Conservation (phyloP, 2,329 filamentous ascomycete species). For the Fusarium lyarnte region DNA sequence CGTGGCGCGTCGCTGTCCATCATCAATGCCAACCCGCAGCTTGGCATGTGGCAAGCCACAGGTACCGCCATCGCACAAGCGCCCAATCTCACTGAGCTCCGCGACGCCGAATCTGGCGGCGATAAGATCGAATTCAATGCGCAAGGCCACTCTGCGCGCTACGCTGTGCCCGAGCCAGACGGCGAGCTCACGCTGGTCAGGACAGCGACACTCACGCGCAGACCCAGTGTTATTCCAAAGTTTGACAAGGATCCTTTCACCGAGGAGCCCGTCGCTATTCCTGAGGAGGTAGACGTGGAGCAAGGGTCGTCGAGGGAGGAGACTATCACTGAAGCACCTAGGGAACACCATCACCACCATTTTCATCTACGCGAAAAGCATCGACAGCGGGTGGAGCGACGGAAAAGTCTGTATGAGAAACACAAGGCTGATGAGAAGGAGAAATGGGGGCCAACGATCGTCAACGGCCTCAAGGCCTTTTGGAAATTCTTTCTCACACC, state of each 20-base stretch:
- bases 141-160: background rate
- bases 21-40: background rate
- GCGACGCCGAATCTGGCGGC: background rate
- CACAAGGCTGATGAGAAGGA: background rate
- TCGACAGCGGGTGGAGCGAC: background rate
- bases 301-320: background rate
- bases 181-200: background rate
- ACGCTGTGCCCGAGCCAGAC: background rate
- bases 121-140: background rate
- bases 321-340: background rate
- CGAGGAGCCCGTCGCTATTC: background rate
- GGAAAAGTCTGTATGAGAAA: background rate
- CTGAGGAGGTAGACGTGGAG: background rate
- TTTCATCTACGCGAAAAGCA: background rate
- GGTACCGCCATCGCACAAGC: background rate
- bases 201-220: background rate
- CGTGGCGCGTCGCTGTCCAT: background rate
- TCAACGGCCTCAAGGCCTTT: background rate
- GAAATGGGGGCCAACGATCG: background rate
- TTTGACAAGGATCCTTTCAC: background rate
- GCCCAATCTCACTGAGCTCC: background rate
- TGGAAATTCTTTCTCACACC: conserved; percentile 48
- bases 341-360: background rate
- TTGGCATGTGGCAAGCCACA: conserved; percentile 5
- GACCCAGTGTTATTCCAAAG: background rate